These are phyloP conservation scores for Cordyceps militaris DNA, from an alignment of 2,329 filamentous ascomycete genomes.

Conservation along the genomic window DNA sequence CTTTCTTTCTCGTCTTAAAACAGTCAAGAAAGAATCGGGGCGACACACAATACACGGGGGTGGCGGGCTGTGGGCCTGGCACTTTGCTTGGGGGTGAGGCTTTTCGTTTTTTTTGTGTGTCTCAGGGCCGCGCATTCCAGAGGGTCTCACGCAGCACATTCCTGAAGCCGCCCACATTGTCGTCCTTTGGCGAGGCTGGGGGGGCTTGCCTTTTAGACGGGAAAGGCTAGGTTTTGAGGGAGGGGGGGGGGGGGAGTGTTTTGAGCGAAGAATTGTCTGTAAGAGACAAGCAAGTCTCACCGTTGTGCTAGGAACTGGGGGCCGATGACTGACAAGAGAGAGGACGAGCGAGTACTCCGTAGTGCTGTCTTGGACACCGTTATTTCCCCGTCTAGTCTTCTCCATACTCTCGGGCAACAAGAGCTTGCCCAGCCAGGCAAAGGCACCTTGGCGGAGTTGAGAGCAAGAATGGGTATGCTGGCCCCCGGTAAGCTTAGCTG, in stretches of 20 bases:
- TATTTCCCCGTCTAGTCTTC: conserved; percentile 9
- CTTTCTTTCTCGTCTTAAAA: too few relatives aligned
- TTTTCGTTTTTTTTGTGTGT: conserved; percentile 26
- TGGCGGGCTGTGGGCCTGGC: conserved; percentile 12
- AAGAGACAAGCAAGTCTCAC: conserved; percentile 5
- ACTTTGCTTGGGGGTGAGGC: conserved; percentile 8
- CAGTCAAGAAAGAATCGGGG: conserved; percentile 8
- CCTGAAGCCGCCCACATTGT: conserved; percentile 24
- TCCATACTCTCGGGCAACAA: conserved; percentile 10
- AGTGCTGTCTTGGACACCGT: conserved; percentile 12
- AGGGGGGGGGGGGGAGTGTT: background rate
- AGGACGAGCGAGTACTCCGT: background rate
- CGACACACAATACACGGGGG: conserved; percentile 11
- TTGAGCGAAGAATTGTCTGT: background rate
- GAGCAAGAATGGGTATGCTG: conserved; percentile 13
- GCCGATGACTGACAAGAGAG: background rate
- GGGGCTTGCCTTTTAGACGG: too few relatives aligned
- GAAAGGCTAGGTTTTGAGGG: too few relatives aligned
- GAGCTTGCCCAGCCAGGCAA: conserved; percentile 11
- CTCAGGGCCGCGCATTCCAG: conserved; percentile 23
- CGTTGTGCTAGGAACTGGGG: background rate
- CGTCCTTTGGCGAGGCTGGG: conserved; percentile 27
- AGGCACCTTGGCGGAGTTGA: conserved; percentile 12
- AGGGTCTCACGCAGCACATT: conserved; percentile 14
- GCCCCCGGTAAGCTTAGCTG: conserved; percentile 9